Base-by-base conservation (phyloP, 177 flowering plant genomes). In the Vitis hybrid region DNA sequence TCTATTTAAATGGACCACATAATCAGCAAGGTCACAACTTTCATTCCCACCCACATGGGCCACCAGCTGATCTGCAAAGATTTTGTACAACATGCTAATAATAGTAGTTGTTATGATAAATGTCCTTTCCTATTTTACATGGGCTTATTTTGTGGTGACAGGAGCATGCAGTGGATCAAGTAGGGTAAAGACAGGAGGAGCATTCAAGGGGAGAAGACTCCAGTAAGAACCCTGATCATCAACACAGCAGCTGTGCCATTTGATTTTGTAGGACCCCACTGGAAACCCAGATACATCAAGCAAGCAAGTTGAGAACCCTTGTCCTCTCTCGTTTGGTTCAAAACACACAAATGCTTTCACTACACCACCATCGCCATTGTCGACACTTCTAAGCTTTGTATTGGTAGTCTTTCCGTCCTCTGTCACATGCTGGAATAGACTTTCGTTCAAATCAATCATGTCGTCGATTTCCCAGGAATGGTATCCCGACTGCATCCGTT, bases 291-390 rank as follows among this genome's bases (percentile, higher is more conserved):
- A 88, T 74, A 90, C 88, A 77, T 93, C 89, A 47, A 93, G 88
- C 81, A 92, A 72, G 82, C 94, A 90, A 57, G 82, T 86, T 52
- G 96, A 84, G 74, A 91, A 93, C 22, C 97, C 98, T 77, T 93
- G 99, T 17, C 88, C 83, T 57, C 71, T 78, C 70, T 76, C 86
- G 75, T 85, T 87, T 11, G 76, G 79, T 73, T 86, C 82, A 73
- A 89, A 84, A 65, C 79, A 64, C 24, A 82, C 79, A 68, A 64
- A 83, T 31, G 81, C 68, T 47, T 69, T 69, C 19, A 73, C 85
- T 31, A 33, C 67, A 51, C 64, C 70, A 60, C 54, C 75, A 70
- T 24, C 64, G 65, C 56, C 64, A 28, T 53, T 73, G 51, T 64
- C n/a, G 38, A n/a, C 71, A 20, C 71, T 59, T 8, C 66, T 20